These are phyloP conservation scores for Cadophora sp. DNA, from an alignment of 2,329 filamentous ascomycete genomes.

Conservation along the genomic window DNA sequence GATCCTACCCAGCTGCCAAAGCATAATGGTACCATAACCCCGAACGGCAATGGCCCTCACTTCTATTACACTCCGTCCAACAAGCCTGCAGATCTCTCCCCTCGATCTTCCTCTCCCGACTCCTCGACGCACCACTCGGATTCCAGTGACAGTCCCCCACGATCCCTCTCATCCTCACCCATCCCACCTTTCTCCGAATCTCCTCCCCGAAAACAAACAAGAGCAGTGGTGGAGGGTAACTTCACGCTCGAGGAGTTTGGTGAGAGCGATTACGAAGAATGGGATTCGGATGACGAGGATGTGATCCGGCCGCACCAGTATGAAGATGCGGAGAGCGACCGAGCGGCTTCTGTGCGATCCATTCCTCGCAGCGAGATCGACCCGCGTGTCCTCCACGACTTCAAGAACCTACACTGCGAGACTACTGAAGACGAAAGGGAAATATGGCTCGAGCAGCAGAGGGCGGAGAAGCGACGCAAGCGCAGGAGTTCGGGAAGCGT, in stretches of 20 bases:
- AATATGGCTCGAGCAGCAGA: slow-evolving; percentile 35
- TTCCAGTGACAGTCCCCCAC: slow-evolving; percentile 39
- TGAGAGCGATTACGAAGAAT: slow-evolving; percentile 40
- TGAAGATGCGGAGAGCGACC: slow-evolving; percentile 44
- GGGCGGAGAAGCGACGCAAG: slow-evolving; percentile 39
- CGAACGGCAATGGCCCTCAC: slow-evolving; percentile 44
- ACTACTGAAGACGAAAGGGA: slow-evolving; percentile 36
- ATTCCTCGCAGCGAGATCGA: slow-evolving; percentile 34
- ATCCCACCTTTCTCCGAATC: slow-evolving; percentile 25
- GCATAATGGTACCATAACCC: slow-evolving; percentile 51
- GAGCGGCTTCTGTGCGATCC: slow-evolving; percentile 33
- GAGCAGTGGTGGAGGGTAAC: slow-evolving; percentile 36
- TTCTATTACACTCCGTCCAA: slow-evolving; percentile 46
- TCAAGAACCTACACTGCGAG: slow-evolving; percentile 37
- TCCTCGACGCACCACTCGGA: slow-evolving; percentile 38
- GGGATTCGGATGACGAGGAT: slow-evolving; percentile 38
- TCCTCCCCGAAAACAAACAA: slow-evolving; percentile 21
- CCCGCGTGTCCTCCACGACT: slow-evolving; percentile 27
- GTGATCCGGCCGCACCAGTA: slow-evolving; percentile 43
- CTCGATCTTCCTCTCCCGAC: slow-evolving; percentile 47
- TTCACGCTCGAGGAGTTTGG: slow-evolving; percentile 44
- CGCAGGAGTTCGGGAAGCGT: slow-evolving; percentile 41
- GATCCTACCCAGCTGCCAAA: slow-evolving; percentile 39
- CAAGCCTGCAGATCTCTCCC: slow-evolving; percentile 48
- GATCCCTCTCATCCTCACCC: slow-evolving; percentile 38